Conservation (phyloP, 257 asterid genomes). For the Plantago elongata region DNA sequence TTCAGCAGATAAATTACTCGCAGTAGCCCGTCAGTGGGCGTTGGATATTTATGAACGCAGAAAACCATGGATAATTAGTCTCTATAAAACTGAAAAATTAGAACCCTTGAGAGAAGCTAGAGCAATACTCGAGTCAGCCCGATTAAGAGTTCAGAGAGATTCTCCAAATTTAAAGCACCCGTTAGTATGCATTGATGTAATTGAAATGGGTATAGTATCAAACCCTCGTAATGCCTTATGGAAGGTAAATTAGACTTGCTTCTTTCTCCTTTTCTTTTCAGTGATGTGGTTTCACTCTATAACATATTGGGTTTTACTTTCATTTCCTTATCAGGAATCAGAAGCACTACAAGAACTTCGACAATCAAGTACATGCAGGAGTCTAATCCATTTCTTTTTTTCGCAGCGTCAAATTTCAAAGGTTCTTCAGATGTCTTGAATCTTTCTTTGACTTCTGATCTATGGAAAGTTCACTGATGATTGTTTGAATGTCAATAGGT, state of each 20-base stretch:
- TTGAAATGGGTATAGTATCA: slow-evolving; percentile 51
- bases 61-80: slow-evolving; percentile 44
- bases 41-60: slow-evolving; percentile 43
- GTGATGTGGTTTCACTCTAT: slow-evolving; percentile 5
- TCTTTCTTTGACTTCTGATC: slow-evolving; percentile 16
- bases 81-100: slow-evolving; percentile 46
- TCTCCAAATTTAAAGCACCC: slow-evolving; percentile 39
- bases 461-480: slow-evolving; percentile 7
- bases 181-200: slow-evolving; percentile 46
- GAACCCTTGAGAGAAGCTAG: slow-evolving; percentile 42
- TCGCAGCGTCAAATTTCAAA: slow-evolving; percentile 45
- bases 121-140: slow-evolving; percentile 39
- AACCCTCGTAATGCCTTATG: slow-evolving; percentile 41
- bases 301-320: slow-evolving; percentile 15
- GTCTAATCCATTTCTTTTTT: slow-evolving; percentile 51
- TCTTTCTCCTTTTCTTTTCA: neutral
- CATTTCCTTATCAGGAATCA: slow-evolving; percentile 39
- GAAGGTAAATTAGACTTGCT: slow-evolving; percentile 28
- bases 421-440: slow-evolving; percentile 32
- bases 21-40: slow-evolving; percentile 49
- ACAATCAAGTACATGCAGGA: slow-evolving; percentile 49
- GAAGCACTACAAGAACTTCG: slow-evolving; percentile 52
- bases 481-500: neutral
- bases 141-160: slow-evolving; percentile 31
- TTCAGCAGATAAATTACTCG: slow-evolving; percentile 44